Conservation (phyloP, 2,329 filamentous ascomycete species). For the Stachybotrys echinatus region DNA sequence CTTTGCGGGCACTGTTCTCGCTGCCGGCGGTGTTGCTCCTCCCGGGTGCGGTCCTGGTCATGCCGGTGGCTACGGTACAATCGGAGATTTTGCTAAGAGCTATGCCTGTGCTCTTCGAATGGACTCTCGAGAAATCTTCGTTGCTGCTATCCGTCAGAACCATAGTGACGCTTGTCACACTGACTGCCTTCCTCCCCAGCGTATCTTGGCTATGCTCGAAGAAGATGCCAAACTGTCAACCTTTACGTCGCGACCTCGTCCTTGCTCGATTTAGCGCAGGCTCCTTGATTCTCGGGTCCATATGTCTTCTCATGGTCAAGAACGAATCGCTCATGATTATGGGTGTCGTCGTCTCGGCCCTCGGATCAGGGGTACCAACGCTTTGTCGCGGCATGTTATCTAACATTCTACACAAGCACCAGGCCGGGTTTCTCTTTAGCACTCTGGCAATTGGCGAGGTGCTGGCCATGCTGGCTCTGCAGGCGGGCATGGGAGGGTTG, state of each 20-base stretch:
- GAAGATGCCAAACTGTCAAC: slow-evolving; percentile 1
- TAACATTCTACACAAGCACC: slow-evolving; percentile 6
- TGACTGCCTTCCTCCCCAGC: slow-evolving; percentile 15
- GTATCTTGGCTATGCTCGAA: slow-evolving; percentile 8
- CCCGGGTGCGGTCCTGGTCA: slow-evolving; percentile 14
- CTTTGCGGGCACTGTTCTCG: slow-evolving; percentile 10
- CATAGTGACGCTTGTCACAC: slow-evolving; percentile 12
- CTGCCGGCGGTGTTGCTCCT: slow-evolving; percentile 15
- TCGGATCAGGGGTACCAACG: slow-evolving; percentile 17
- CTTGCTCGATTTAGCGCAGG: slow-evolving; percentile 13
- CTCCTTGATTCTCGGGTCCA: slow-evolving; percentile 15
- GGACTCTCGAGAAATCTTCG: slow-evolving; percentile 13
- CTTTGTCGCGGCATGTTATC: slow-evolving; percentile 19
- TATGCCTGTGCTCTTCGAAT: slow-evolving; percentile 19
- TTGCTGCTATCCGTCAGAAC: slow-evolving; percentile 16
- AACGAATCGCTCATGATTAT: slow-evolving; percentile 11
- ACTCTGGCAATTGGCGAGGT: slow-evolving; percentile 17
- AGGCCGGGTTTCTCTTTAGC: slow-evolving; percentile 15
- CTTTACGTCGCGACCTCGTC: slow-evolving; percentile 8
- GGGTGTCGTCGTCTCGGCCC: slow-evolving; percentile 13
- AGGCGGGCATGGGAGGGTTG: slow-evolving; percentile 13
- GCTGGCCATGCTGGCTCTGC: slow-evolving; percentile 13
- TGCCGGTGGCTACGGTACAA: slow-evolving; percentile 14
- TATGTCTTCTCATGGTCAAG: slow-evolving; percentile 15
- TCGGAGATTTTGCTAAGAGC: slow-evolving; percentile 15